phyloP scores from a whole-genome alignment of 2,329 filamentous ascomycete genomes.

The Dothidotthia symphoricarpi region DNA sequence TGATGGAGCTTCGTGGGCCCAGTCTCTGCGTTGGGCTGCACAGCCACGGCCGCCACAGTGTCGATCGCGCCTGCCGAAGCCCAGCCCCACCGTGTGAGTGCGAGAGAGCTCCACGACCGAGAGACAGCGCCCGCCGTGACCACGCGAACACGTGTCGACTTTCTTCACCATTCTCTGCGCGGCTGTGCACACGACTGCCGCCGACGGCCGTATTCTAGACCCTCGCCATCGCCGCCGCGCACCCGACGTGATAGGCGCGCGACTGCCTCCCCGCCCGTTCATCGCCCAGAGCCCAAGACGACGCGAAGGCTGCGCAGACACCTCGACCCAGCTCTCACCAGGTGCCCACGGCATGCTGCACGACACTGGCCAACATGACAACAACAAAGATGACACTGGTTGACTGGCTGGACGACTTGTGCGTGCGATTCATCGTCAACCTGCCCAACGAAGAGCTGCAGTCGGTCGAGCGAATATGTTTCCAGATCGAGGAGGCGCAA shows the following conservation, averaged over 20 bases:
- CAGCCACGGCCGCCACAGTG: conserved; percentile 18
- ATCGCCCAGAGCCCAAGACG: conserved; percentile 9
- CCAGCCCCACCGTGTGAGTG: not conserved
- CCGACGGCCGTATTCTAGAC: conserved; percentile 10
- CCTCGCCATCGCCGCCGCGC: conserved; percentile 3
- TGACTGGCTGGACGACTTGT: conserved; percentile 97
- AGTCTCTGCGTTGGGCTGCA: conserved; percentile 4
- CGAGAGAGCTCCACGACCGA: no score
- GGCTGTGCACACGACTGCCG: conserved; percentile 25
- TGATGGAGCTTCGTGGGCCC: not conserved
- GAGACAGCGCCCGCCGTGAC: not conserved
- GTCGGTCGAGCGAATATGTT: conserved; percentile 91
- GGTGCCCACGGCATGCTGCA: conserved; percentile 57
- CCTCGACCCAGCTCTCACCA: conserved; percentile 8
- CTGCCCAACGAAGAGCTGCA: conserved; percentile 86
- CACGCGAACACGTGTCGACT: conserved; percentile 1
- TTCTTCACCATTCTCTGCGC: conserved; percentile 27
- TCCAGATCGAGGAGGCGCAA: conserved; percentile 98
- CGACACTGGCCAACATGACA: conserved; percentile 50
- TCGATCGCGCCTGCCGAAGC: conserved; percentile 8
- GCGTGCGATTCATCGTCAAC: conserved; percentile 97
- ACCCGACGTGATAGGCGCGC: conserved; percentile 4
- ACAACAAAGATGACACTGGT: conserved; percentile 75
- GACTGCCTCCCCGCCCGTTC: conserved; percentile 6
- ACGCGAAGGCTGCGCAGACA: conserved; percentile 9